These are phyloP conservation scores for Asterionellopsis glacialis DNA, from an alignment of 108 stramenopile species.

Conservation along the genomic window DNA sequence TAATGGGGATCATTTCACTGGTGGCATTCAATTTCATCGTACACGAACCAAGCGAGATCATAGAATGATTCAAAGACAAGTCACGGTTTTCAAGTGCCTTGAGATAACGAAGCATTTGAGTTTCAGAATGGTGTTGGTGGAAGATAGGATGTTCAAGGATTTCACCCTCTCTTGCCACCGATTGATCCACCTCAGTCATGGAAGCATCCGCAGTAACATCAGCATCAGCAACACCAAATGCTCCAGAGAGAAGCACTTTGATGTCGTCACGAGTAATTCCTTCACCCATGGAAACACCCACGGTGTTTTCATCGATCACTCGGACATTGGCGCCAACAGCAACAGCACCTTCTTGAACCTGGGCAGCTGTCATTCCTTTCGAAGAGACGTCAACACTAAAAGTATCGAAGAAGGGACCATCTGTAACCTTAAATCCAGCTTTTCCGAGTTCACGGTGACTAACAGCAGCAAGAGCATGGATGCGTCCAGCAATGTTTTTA, in stretches of 20 bases:
- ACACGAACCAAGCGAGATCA: conserved; percentile 99
- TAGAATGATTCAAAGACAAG: conserved; percentile 94
- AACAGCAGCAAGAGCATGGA: conserved; percentile 82
- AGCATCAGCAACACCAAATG: conserved; percentile 63
- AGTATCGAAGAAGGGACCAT: conserved; percentile 91
- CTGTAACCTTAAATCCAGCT: conserved; percentile 65
- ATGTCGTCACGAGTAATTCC: conserved; percentile 86
- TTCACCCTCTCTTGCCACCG: conserved; percentile 60
- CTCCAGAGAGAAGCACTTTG: conserved; percentile 50
- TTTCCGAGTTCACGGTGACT: conserved; percentile 74
- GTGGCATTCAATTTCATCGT: conserved; percentile 99
- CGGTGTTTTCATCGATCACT: conserved; percentile 78
- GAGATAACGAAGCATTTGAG: conserved; percentile 97
- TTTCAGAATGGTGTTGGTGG: conserved; percentile 93
- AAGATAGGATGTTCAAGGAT: conserved; percentile 96
- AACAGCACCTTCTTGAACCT: conserved; percentile 73
- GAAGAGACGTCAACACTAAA: conserved; percentile 76
- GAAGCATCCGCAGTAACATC: conserved; percentile 74
- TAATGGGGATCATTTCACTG: conserved; percentile 98
- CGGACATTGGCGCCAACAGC: conserved; percentile 90
- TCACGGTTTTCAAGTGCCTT: conserved; percentile 95
- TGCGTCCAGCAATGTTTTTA: conserved; percentile 78
- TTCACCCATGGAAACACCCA: conserved; percentile 95
- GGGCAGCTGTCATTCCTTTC: conserved; percentile 68
- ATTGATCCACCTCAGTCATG: conserved; percentile 53